These are phyloP conservation scores for Nepenthes gracilis DNA, from an alignment of 148 eudicot genomes.

Conservation along the genomic window DNA sequence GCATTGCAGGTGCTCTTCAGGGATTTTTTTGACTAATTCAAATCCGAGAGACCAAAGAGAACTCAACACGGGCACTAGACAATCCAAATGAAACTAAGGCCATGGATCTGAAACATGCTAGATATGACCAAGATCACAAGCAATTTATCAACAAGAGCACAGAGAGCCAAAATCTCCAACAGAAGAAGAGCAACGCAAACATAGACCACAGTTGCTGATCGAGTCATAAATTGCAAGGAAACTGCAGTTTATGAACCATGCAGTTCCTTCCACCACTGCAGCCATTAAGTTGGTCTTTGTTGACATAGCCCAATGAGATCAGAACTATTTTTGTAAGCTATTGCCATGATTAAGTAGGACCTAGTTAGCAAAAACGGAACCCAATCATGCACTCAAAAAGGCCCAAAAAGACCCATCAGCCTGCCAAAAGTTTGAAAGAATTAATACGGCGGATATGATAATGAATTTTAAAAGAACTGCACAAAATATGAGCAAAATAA, in stretches of 20 bases:
- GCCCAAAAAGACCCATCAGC: slow-evolving; percentile 28
- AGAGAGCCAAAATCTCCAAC: slow-evolving; percentile 11
- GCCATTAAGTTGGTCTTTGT: slow-evolving; percentile 6
- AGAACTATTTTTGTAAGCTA: slow-evolving; percentile 5
- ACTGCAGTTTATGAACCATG: slow-evolving; percentile 11
- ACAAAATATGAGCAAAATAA: slow-evolving; percentile 6
- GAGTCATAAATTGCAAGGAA: slow-evolving; percentile 10
- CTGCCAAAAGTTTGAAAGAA: slow-evolving; percentile 46
- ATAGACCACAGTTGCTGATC: slow-evolving; percentile 9
- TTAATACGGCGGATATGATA: slow-evolving; percentile 12
- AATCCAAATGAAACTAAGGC: background rate
- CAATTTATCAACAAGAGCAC: background rate
- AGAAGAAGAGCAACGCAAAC: slow-evolving; percentile 8
- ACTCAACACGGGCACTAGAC: background rate
- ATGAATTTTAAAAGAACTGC: slow-evolving; percentile 8
- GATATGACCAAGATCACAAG: background rate
- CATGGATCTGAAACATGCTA: background rate
- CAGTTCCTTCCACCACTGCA: slow-evolving; percentile 15
- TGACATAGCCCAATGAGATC: slow-evolving; percentile 19
- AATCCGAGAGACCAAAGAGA: no score
- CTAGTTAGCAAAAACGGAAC: slow-evolving; percentile 19
- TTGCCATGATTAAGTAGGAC: slow-evolving; percentile 9
- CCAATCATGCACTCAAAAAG: slow-evolving; percentile 23
- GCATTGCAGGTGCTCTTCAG: no score
- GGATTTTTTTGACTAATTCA: no score